A percentile compares a stretch with the other conserved stretches of the same genome.
Conservation (phyloP, 2,329 filamentous ascomycete species). For the Aspergillus neoniger region DNA sequence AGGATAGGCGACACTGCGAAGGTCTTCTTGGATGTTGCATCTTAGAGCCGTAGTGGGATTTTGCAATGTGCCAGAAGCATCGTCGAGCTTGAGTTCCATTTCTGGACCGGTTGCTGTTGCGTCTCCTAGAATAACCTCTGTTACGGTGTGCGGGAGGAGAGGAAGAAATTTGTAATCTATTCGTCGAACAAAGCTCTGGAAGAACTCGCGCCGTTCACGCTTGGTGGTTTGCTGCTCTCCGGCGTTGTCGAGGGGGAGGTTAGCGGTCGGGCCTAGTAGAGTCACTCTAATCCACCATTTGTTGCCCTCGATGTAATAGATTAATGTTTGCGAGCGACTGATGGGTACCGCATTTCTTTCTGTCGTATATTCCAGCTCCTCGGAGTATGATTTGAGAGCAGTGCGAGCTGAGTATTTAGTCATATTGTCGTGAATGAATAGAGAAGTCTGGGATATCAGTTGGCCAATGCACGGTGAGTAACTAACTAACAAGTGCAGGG, state of each 20-base stretch:
- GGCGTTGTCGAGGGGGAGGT: conserved; percentile 1
- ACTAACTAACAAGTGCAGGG: too few relatives aligned
- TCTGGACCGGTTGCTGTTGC: conserved; percentile 1
- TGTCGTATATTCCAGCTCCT: conserved; percentile 11
- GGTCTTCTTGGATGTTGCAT: conserved; percentile 17
- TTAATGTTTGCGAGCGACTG: conserved; percentile 16
- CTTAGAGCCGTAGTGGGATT: conserved; percentile 6
- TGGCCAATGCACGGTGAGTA: too few relatives aligned
- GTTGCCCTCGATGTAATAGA: conserved; percentile 18
- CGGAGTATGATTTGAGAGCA: conserved; percentile 12
- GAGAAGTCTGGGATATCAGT: too few relatives aligned
- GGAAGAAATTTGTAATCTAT: conserved; percentile 19
- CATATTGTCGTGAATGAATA: too few relatives aligned
- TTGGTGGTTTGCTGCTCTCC: conserved; percentile 14
- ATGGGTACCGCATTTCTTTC: conserved; percentile 11
- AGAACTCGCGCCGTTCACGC: conserved; percentile 18
- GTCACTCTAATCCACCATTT: conserved; percentile 26
- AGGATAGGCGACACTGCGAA: conserved; percentile 17
- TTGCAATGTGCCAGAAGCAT: conserved; percentile 3
- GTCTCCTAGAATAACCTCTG: conserved; percentile 20
- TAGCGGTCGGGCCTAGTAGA: conserved; percentile 12
- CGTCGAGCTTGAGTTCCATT: background rate
- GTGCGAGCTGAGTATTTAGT: too few relatives aligned
- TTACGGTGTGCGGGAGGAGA: conserved; percentile 24
- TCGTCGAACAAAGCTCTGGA: conserved; percentile 17